phyloP scores from a whole-genome alignment of 2,329 filamentous ascomycete species.

The Arthrobotrys sinensis region DNA sequence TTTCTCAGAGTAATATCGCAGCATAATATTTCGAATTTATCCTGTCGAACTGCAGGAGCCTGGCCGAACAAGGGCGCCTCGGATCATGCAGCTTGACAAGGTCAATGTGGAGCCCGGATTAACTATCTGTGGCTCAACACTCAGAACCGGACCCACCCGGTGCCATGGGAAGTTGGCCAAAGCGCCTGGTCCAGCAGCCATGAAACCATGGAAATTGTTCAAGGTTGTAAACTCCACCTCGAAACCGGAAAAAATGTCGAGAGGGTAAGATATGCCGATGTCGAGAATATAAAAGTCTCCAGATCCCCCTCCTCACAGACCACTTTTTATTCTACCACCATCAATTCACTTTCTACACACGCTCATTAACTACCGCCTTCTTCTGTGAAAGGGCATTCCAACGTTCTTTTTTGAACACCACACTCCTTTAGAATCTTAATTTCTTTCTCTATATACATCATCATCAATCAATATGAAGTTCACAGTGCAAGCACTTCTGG shows the following conservation, averaged over 20 bases:
- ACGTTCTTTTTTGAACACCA: conserved; percentile 44
- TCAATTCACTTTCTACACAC: conserved; percentile 22
- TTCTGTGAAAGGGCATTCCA: conserved; percentile 55
- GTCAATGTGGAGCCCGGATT: conserved; percentile 50
- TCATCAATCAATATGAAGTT: conserved; percentile 59
- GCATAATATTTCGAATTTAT: conserved; percentile 21
- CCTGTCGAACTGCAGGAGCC: conserved; percentile 39
- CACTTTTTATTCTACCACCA: conserved; percentile 22
- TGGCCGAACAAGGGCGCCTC: conserved; percentile 31
- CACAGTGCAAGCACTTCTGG: conserved; percentile 59
- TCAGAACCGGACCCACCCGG: conserved; percentile 36
- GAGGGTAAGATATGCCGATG: conserved; percentile 36
- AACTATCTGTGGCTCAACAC: conserved; percentile 50
- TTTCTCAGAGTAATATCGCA: conserved; percentile 10
- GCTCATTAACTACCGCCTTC: conserved; percentile 44
- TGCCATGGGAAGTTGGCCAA: conserved; percentile 41
- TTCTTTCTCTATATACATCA: conserved; percentile 57
- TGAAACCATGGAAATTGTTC: conserved; percentile 48
- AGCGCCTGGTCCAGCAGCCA: conserved; percentile 44
- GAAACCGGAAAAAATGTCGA: conserved; percentile 30
- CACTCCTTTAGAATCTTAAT: conserved; percentile 60
- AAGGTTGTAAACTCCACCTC: conserved; percentile 32
- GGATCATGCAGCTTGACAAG: conserved; percentile 43
- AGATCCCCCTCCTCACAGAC: not conserved
- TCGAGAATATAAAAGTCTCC: conserved; percentile 33